phyloP scores from a whole-genome alignment of 352 stramenopile species.

The Globisporangium viniferum region DNA sequence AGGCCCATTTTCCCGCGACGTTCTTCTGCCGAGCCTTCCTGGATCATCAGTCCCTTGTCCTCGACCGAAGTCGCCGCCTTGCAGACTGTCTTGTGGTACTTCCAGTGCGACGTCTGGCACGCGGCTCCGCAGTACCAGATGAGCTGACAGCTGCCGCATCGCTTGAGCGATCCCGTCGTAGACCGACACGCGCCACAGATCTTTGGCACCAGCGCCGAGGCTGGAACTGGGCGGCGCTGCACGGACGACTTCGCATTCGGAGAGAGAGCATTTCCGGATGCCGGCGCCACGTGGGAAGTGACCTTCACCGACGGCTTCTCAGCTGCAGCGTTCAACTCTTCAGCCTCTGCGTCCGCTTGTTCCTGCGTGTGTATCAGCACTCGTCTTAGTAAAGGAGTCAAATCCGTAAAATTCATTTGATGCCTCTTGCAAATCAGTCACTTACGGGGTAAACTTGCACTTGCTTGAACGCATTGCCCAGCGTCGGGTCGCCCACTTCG shows the following conservation, averaged over 20 bases:
- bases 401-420: background rate
- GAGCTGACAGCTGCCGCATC: slow-evolving; percentile 70
- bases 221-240: slow-evolving; percentile 7
- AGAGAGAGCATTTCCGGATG: background rate
- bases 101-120: slow-evolving; percentile 81
- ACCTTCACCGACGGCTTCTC: slow-evolving; percentile 14
- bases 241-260: slow-evolving; percentile 27
- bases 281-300: background rate
- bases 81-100: slow-evolving; percentile 72
- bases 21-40: slow-evolving; percentile 42
- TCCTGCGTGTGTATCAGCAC: slow-evolving; percentile 19
- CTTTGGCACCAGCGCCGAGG: slow-evolving; percentile 36
- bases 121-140: slow-evolving; percentile 73
- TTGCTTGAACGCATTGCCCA: slow-evolving; percentile 58
- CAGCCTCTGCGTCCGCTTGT: slow-evolving; percentile 29
- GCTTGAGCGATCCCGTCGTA: slow-evolving; percentile 45
- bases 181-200: slow-evolving; percentile 65
- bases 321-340: slow-evolving; percentile 15
- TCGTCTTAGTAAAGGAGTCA: background rate
- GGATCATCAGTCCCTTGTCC: slow-evolving; percentile 42
- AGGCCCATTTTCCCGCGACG: slow-evolving; percentile 76
- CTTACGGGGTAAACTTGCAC: slow-evolving; percentile 79
- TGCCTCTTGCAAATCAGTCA: background rate
- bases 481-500: slow-evolving; percentile 47
- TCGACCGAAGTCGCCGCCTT: slow-evolving; percentile 29